Base-by-base conservation (phyloP, 495 filamentous ascomycete species). In the Acidiella bohemica region DNA sequence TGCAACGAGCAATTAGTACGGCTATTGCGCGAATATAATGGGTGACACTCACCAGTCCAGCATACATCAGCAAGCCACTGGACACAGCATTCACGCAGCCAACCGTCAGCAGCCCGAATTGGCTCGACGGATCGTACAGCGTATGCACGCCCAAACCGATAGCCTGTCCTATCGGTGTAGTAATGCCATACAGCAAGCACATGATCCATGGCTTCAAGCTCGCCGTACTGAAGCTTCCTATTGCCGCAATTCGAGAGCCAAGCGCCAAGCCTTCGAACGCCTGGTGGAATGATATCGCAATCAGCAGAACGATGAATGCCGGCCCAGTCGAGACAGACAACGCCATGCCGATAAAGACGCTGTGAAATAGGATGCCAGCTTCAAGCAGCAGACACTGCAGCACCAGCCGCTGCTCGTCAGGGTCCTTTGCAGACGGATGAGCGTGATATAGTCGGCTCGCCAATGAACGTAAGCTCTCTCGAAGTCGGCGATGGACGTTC, bases 21-120 rank as follows among this genome's bases (percentile, higher is more conserved):
- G n/a, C n/a, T n/a, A n/a, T 14, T 30, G 12, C 28, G 4, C 4
- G 28, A 30, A 3, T n/a, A 30, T 4, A 14, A 3, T 3, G 17
- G 10, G 11, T 14, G 3, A n/a, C 28, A 30, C 28, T 30, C 28
- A 30, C 88, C 39, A 96, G 59, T 4, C 88, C 87, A 0, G 88
- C 88, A 60, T 93, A 96, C 8, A 96, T 67, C 36, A 96, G 57
- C 34, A 96, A 62, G 0, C 88, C 88, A 51, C 76, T 80, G 19
- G 78, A 84, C 43, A 96, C 81, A 22, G 81, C 86, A 52, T 96
- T 96, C 67, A 86, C 94, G 51, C 86, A 71, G 12, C 88, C 88
- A 2, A 94, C 87, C 75, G 85, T 84, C 21, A 94, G 66, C 39
- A 96, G 57, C 0, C 88, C 88, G 0, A 80, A 78, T 46, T 85